Percentiles rank a stretch among this genome's conserved stretches.
Evolutionary conservation across 2,329 filamentous ascomycete genomes (phyloP).

Genomic region (Aspergillus floridensis): DNA sequence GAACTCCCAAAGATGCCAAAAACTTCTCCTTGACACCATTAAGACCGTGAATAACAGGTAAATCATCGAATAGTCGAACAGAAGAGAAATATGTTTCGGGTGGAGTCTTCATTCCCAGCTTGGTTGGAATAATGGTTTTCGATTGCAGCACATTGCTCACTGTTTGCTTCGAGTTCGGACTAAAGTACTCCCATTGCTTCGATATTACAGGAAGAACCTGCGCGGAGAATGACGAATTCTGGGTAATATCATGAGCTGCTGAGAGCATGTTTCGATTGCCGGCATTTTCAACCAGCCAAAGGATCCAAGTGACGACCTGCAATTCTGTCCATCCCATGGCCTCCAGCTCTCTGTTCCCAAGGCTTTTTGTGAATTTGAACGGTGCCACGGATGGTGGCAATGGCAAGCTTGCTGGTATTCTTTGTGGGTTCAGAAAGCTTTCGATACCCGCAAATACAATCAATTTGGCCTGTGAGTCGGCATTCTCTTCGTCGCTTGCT

Average conservation of each 20-base stretch:
- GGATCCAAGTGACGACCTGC: constrained; percentile 80
- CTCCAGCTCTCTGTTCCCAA: constrained; percentile 67
- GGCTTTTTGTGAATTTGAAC: constrained; percentile 72
- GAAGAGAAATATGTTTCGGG: constrained; percentile 84
- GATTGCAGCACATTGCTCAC: constrained; percentile 64
- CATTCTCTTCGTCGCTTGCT: constrained; percentile 56
- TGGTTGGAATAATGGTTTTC: constrained; percentile 81
- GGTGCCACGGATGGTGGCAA: constrained; percentile 80
- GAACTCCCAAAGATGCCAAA: constrained; percentile 75
- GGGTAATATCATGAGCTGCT: constrained; percentile 67
- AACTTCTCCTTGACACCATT: constrained; percentile 89
- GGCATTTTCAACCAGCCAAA: constrained; percentile 70
- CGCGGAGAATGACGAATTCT: constrained; percentile 69
- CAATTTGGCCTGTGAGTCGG: constrained; percentile 63
- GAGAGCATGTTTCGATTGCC: constrained; percentile 56
- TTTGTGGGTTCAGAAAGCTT: constrained; percentile 71
- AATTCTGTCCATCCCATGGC: constrained; percentile 83
- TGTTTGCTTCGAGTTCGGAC: constrained; percentile 61
- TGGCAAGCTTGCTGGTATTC: constrained; percentile 77
- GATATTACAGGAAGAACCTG: constrained; percentile 77
- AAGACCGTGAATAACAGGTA: constrained; percentile 75
- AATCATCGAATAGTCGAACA: constrained; percentile 93
- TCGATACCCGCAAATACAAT: constrained; percentile 74
- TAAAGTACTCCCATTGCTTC: constrained; percentile 85
- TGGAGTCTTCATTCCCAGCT: constrained; percentile 81